Evolutionary conservation across 2,329 filamentous ascomycete genomes (phyloP).

Genomic region (Phialophora expanda): DNA sequence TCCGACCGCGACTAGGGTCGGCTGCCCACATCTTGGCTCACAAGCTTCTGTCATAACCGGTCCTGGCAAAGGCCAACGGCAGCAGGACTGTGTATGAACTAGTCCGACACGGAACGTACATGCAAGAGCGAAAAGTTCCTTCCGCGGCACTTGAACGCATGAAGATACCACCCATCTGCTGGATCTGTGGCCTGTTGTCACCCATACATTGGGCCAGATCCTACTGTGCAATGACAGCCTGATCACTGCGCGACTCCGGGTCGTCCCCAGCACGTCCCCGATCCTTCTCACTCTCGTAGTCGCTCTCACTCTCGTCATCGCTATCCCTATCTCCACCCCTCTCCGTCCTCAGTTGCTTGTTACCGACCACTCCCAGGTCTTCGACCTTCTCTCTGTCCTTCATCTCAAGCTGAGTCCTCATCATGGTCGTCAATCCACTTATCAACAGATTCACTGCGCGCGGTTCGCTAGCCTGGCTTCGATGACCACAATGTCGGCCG

Average conservation of each 20-base stretch:
- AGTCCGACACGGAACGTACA: background rate
- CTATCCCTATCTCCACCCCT: background rate
- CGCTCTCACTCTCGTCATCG: background rate
- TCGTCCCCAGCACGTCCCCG: background rate
- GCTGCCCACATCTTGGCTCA: background rate
- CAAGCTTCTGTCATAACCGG: background rate
- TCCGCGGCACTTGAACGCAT: background rate
- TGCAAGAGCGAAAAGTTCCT: background rate
- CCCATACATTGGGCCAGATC: background rate
- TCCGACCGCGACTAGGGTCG: background rate
- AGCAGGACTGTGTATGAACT: background rate
- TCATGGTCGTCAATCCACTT: constrained; percentile 9
- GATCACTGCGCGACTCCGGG: background rate
- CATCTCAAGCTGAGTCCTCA: constrained; percentile 10
- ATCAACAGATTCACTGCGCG: constrained; percentile 4
- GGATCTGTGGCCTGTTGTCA: background rate
- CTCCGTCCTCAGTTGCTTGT: background rate
- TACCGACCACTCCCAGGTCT: background rate
- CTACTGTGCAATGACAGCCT: background rate
- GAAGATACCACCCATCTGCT: background rate
- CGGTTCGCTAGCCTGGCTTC: background rate
- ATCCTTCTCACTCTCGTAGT: background rate
- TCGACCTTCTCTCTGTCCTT: constrained; percentile 9
- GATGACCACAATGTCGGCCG: constrained; percentile 6
- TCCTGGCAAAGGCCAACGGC: background rate